Conservation (phyloP, 805 yeast species). For the Clavispora santaluciae region DNA sequence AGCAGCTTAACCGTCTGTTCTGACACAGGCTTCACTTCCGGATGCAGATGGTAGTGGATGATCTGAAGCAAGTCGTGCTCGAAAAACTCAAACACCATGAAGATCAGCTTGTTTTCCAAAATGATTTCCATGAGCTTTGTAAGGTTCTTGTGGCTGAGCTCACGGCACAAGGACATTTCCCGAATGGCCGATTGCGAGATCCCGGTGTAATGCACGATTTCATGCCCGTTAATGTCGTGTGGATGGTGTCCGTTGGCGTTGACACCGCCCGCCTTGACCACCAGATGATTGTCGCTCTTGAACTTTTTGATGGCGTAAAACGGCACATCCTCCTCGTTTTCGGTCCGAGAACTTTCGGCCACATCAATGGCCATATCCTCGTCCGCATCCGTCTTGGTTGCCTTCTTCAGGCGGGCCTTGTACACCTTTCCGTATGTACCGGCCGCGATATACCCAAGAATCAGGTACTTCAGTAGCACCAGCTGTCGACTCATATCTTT, state of each 20-base stretch:
- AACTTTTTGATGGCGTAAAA: constrained; percentile 90
- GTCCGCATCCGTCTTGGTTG: constrained; percentile 6
- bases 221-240: constrained; percentile 65
- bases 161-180: constrained; percentile 93
- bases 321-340: constrained; percentile 15
- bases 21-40: constrained; percentile 75
- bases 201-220: constrained; percentile 84
- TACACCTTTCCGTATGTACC: constrained; percentile 96
- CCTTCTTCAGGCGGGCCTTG: constrained; percentile 60
- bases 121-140: constrained; percentile 78
- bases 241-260: constrained; percentile 22
- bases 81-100: constrained; percentile 93
- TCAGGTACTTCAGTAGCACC: constrained; percentile 80
- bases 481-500: constrained; percentile 63
- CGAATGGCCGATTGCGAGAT: constrained; percentile 94
- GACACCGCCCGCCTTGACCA: constrained; percentile 19
- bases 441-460: constrained; percentile 94
- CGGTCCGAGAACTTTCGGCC: constrained; percentile 3
- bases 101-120: constrained; percentile 82
- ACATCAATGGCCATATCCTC: constrained; percentile 10
- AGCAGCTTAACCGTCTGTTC: constrained; percentile 75
- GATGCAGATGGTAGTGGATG: constrained; percentile 90
- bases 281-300: constrained; percentile 65
- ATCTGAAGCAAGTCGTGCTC: constrained; percentile 94
- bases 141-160: constrained; percentile 73